Conservation (phyloP, 306 rosid genomes). For the Castanea mollissima region DNA sequence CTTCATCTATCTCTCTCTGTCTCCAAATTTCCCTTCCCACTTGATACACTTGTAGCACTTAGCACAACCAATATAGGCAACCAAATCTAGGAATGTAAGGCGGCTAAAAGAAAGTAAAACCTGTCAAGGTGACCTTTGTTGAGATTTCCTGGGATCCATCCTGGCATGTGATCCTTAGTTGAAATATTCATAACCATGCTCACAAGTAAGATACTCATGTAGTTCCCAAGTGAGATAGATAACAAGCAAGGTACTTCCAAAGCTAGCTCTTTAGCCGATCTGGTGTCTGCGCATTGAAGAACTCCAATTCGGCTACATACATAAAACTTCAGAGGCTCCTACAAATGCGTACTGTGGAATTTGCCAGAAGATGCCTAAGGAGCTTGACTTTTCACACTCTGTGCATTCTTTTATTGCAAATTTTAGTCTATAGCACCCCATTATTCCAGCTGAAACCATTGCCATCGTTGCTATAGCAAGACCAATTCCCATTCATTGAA, state of each 20-base stretch:
- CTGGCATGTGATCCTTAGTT: constrained; percentile 82
- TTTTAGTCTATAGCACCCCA: constrained; percentile 79
- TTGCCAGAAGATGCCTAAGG: constrained; percentile 94
- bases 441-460: constrained; percentile 89
- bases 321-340: constrained; percentile 98
- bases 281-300: constrained; percentile 96
- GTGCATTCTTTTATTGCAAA: constrained; percentile 62
- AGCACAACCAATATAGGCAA: constrained; percentile 70
- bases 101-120: constrained; percentile 93
- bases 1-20: constrained; percentile 30
- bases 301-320: constrained; percentile 95
- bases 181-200: constrained; percentile 93
- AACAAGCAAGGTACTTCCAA: constrained; percentile 97
- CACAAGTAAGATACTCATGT: constrained; percentile 86
- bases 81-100: constrained; percentile 70
- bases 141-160: constrained; percentile 98
- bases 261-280: constrained; percentile 95
- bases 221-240: constrained; percentile 92
- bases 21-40: constrained; percentile 55
- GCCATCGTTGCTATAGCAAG: constrained; percentile 87
- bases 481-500: constrained; percentile 96
- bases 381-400: constrained; percentile 65
- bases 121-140: constrained; percentile 88
- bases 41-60: constrained; percentile 90
- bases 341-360: constrained; percentile 87